Conservation (phyloP, 768 basidiomycete genomes). For the Mycena kentingensis region DNA sequence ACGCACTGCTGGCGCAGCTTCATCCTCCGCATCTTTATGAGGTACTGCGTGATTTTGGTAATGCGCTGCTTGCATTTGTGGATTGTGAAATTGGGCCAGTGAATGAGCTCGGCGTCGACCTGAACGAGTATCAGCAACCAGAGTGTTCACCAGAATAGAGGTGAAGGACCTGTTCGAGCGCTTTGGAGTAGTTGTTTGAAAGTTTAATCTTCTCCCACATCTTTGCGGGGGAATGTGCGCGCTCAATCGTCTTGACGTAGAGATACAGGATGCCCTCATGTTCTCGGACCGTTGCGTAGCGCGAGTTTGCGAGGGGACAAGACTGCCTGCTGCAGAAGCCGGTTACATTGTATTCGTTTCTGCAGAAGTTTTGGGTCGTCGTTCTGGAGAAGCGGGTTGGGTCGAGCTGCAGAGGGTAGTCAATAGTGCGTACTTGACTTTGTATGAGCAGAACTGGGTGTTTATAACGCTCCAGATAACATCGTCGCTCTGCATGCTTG, state of each 20-base stretch:
- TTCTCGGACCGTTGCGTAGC: conserved; percentile 98
- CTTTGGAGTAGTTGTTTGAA: conserved; percentile 92
- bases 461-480: conserved; percentile 98
- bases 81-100: conserved; percentile 96
- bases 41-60: conserved; percentile 98
- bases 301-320: conserved; percentile 96
- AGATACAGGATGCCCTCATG: conserved; percentile 91
- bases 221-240: conserved; percentile 91
- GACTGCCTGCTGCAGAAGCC: conserved; percentile 94
- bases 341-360: conserved; percentile 98
- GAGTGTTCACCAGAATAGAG: not conserved
- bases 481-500: conserved; percentile 88
- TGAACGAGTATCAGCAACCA: conserved; percentile 32
- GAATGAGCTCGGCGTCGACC: conserved; percentile 95
- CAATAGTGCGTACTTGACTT: conserved; percentile 82
- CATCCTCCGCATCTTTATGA: conserved; percentile 95
- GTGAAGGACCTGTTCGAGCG: conserved; percentile 81
- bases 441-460: conserved; percentile 96
- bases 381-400: conserved; percentile 56
- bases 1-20: conserved; percentile 84
- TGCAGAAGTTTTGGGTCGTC: conserved; percentile 94
- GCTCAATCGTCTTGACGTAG: conserved; percentile 96
- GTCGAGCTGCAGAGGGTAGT: not conserved
- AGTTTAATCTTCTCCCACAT: conserved; percentile 98
- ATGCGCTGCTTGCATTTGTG: conserved; percentile 99